Evolutionary conservation across 2,329 filamentous ascomycete species (phyloP).

Genomic region (Paecilomyces niveus): DNA sequence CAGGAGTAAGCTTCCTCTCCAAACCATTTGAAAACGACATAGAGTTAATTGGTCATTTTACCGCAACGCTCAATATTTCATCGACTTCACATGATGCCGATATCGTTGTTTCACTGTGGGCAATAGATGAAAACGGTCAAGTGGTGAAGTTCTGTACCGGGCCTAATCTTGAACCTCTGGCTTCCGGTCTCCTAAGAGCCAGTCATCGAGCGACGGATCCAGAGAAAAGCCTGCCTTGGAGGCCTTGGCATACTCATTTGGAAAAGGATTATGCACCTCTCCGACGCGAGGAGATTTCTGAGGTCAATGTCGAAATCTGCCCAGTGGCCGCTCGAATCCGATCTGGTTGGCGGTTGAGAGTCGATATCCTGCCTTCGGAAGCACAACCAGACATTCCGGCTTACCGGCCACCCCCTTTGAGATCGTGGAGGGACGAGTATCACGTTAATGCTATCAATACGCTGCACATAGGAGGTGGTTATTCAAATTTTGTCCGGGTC

Average conservation of each 20-base stretch:
- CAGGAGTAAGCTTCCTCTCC: conserved; percentile 1
- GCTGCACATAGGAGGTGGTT: neutral
- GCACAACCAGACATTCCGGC: neutral
- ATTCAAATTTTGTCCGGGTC: neutral
- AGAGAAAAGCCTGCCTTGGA: neutral
- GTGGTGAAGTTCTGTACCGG: neutral
- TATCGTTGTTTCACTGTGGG: neutral
- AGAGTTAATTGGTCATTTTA: neutral
- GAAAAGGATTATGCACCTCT: neutral
- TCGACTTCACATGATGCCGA: neutral
- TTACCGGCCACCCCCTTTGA: neutral
- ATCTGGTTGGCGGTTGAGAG: neutral
- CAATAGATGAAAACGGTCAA: neutral
- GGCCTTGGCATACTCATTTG: neutral
- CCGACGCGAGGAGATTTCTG: neutral
- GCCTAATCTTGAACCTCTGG: neutral
- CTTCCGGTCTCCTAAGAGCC: neutral
- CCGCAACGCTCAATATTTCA: neutral
- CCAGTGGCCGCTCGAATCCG: neutral
- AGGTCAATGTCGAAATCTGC: neutral
- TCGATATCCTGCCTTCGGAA: neutral
- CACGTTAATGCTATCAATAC: neutral
- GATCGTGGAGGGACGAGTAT: neutral
- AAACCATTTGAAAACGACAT: neutral
- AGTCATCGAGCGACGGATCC: conserved; percentile 1